Base-by-base conservation (phyloP, 495 filamentous ascomycete species). In the Penicillium diatomitis region DNA sequence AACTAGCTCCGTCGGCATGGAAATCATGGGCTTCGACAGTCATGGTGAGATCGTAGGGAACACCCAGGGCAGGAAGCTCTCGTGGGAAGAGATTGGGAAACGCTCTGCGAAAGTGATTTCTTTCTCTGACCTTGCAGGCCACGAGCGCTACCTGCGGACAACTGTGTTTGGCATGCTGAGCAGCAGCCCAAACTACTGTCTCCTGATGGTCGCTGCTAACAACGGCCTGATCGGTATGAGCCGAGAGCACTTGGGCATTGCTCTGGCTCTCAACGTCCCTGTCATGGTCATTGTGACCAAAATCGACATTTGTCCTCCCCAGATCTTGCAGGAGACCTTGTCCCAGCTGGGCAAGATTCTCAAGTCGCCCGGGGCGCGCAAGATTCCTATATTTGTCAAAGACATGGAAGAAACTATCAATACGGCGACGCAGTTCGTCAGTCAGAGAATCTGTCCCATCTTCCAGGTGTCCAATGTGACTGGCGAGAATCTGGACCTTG, bases 381-480 rank as follows among this genome's bases (percentile, higher is more conserved):
- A 98, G 71, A 95, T 98, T 46, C 94, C 94, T n/a, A 88, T 97
- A 45, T 92, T 97, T 66, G 85, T 98, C 65, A 95, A 92, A 64
- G 85, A 84, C 50, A 84, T 81, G 58, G 86, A 94, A 51, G 87
- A 96, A 49, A 95, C 89, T 54, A 84, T 98, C 58, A 88, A 90
- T 61, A 98, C 92, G 0, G 92, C 92, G 0, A 90, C 88, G 5
- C 94, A 98, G 64, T 97, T 98, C 55, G 87, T 97, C 56, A 89
- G 83, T 53, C 87, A 95, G 63, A 80, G 92, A 32, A 96, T 98
- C 38, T 96, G 91, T 63, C 92, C 92, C 12, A 86, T 98, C 57
- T 98, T 98, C 69, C 92, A 97, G 57, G 88, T 98, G 34, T 96
- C 90, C 50, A 98, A 98, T 59, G 92, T 98, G 29, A 98, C 92